Conservation (phyloP, 2,329 filamentous ascomycete genomes). For the Stemphylium lycopersici region DNA sequence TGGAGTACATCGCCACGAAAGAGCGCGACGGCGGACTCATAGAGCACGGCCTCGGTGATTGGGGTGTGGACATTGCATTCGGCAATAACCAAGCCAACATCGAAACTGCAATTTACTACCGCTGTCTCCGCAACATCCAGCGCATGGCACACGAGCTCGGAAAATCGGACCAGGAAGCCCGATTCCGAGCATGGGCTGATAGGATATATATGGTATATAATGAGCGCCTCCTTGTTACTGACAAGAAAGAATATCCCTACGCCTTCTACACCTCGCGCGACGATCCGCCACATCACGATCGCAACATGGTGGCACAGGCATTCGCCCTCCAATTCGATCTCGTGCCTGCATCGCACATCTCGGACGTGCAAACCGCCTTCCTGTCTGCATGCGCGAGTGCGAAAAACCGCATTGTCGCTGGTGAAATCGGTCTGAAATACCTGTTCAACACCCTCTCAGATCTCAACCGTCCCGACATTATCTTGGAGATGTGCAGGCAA, state of each 20-base stretch:
- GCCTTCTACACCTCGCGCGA: conserved; percentile 51
- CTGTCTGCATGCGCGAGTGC: conserved; percentile 31
- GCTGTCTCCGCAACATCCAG: conserved; percentile 37
- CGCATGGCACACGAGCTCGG: conserved; percentile 42
- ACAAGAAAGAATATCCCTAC: conserved; percentile 39
- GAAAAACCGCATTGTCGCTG: conserved; percentile 46
- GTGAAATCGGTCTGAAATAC: conserved; percentile 53
- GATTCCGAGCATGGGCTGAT: conserved; percentile 29
- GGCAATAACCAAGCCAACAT: conserved; percentile 56
- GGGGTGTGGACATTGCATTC: conserved; percentile 53
- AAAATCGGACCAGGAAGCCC: conserved; percentile 13
- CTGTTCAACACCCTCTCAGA: conserved; percentile 52
- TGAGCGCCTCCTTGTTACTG: conserved; percentile 22
- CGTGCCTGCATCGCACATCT: conserved; percentile 31
- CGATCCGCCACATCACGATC: conserved; percentile 38
- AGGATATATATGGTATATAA: conserved; percentile 30
- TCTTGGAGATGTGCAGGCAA: conserved; percentile 54
- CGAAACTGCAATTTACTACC: conserved; percentile 54
- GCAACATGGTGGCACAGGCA: conserved; percentile 50
- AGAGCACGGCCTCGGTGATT: conserved; percentile 54
- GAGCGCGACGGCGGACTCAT: conserved; percentile 52
- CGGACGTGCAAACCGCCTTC: conserved; percentile 38
- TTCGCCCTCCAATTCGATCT: conserved; percentile 47
- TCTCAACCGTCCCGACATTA: conserved; percentile 46
- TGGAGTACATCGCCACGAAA: conserved; percentile 51